These are phyloP conservation scores for Raphanus hybrid DNA, from an alignment of 441 rosid species.

Conservation along the genomic window DNA sequence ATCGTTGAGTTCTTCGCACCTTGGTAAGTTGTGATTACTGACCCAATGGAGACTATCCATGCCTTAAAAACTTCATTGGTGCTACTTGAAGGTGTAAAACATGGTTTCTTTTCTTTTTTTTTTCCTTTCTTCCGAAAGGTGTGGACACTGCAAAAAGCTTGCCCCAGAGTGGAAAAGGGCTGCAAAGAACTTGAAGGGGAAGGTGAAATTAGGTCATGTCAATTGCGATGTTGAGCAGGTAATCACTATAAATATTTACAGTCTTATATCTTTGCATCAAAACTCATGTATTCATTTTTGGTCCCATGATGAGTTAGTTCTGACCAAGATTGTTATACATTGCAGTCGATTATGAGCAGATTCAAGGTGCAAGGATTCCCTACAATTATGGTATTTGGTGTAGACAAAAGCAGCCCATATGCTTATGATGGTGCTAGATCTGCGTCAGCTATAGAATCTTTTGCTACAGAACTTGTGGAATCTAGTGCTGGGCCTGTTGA, in stretches of 20 bases:
- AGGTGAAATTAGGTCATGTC: slow-evolving; percentile 97
- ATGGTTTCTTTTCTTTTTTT: not conserved
- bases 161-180: slow-evolving; percentile 99
- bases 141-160: slow-evolving; percentile 98
- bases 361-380: slow-evolving; percentile 99
- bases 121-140: slow-evolving; percentile 50
- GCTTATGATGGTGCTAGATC: slow-evolving; percentile 95
- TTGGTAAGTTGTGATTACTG: slow-evolving; percentile 61
- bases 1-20: slow-evolving; percentile 98
- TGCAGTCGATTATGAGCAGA: slow-evolving; percentile 96
- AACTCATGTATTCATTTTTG: slow-evolving; percentile 11
- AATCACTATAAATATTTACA: slow-evolving; percentile 7
- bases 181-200: slow-evolving; percentile 91
- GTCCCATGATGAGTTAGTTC: slow-evolving; percentile 15
- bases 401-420: slow-evolving; percentile 82
- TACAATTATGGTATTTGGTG: slow-evolving; percentile 92
- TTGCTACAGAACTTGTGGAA: slow-evolving; percentile 86
- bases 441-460: slow-evolving; percentile 91
- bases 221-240: slow-evolving; percentile 96
- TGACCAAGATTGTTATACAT: slow-evolving; percentile 31
- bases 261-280: not conserved
- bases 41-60: slow-evolving; percentile 1
- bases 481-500: slow-evolving; percentile 87
- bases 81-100: slow-evolving; percentile 19
- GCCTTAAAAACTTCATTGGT: slow-evolving; percentile 11